Evolutionary conservation across 225 moss, liverwort and hornwort species (phyloP).

Genomic region (Marchantia polymorpha): DNA sequence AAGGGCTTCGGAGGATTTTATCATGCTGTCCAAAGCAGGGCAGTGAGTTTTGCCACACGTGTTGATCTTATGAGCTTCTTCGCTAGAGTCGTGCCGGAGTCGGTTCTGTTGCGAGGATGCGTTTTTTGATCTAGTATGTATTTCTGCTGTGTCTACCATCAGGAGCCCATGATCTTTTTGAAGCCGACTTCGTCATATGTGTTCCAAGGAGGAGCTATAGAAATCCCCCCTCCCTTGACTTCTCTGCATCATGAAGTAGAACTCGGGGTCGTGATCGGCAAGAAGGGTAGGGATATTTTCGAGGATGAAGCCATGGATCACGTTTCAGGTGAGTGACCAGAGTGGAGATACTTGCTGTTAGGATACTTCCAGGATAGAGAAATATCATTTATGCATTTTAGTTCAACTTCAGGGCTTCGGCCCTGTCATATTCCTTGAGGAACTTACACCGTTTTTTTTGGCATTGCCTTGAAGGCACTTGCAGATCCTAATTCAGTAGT

Average conservation of each 20-base stretch:
- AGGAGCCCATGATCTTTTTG: constrained; percentile 78
- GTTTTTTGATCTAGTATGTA: background rate
- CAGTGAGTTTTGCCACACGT: no score
- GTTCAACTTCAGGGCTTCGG: no score
- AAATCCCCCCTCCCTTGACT: constrained; percentile 63
- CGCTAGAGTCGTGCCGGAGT: background rate
- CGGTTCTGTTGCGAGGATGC: background rate
- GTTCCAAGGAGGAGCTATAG: constrained; percentile 63
- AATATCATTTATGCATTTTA: background rate
- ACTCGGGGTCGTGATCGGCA: constrained; percentile 85
- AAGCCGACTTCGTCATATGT: constrained; percentile 94
- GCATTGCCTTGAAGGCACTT: no score
- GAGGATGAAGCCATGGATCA: constrained; percentile 74
- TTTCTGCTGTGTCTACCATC: background rate
- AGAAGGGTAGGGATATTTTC: constrained; percentile 66
- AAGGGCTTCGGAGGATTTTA: no score
- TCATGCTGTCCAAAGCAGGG: no score
- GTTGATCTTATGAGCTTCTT: background rate
- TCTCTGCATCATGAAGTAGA: constrained; percentile 84
- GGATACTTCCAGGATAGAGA: background rate
- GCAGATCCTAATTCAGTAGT: background rate
- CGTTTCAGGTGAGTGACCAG: constrained; percentile 54
- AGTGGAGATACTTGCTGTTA: background rate
- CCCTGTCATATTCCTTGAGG: no score
- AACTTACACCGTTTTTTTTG: no score